Conservation (phyloP, 306 rosid species). For the Gleditsia sinensis region DNA sequence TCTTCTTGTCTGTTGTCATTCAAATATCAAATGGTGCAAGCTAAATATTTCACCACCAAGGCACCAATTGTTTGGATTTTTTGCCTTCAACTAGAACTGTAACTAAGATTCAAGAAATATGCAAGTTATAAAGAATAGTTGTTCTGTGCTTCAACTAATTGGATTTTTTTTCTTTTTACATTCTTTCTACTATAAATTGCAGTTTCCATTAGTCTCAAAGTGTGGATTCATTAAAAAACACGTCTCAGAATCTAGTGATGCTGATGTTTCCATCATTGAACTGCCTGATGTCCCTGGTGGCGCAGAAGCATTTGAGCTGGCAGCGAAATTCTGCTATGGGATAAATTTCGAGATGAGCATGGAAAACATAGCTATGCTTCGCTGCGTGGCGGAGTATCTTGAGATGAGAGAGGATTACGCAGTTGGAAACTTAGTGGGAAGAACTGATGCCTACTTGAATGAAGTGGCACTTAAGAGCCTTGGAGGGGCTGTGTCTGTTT, state of each 20-base stretch:
- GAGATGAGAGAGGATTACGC: constrained; percentile 92
- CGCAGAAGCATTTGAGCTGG: constrained; percentile 88
- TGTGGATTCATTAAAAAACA: constrained; percentile 80
- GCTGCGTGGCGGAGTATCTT: constrained; percentile 89
- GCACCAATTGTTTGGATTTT: not conserved
- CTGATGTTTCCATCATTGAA: constrained; percentile 61
- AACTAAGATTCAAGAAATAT: too few relatives aligned
- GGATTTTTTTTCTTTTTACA: not conserved
- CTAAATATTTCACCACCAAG: too few relatives aligned
- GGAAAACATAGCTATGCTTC: constrained; percentile 75
- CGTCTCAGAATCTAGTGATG: constrained; percentile 70
- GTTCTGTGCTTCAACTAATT: not conserved
- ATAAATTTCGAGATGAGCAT: constrained; percentile 82
- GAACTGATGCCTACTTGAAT: constrained; percentile 76
- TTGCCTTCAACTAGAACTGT: not conserved
- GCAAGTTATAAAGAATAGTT: too few relatives aligned
- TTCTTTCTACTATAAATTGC: constrained; percentile 28
- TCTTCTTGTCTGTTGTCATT: not conserved
- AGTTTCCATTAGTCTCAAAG: constrained; percentile 92
- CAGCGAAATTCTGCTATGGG: constrained; percentile 97
- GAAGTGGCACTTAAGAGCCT: constrained; percentile 83
- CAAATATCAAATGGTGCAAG: too few relatives aligned
- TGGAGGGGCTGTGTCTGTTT: constrained; percentile 71
- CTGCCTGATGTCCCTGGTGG: constrained; percentile 84
- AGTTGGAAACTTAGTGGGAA: constrained; percentile 73